Evolutionary conservation across 345 rosid genomes (phyloP).

Genomic region (Gynandropsis gynandra): DNA sequence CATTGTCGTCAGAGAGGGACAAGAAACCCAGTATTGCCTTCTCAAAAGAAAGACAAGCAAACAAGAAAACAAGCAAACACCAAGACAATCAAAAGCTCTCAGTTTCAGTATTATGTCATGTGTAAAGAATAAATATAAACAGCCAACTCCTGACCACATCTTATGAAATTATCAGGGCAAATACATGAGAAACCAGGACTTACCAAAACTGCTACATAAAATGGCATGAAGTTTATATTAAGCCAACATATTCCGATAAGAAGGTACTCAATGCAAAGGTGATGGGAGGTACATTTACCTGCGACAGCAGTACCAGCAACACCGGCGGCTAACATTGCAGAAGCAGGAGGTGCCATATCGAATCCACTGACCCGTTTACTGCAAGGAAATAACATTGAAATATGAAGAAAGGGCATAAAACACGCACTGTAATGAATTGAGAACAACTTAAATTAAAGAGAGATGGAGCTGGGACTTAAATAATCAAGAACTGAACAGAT

Average conservation of each 20-base stretch:
- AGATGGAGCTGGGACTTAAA: too few relatives aligned
- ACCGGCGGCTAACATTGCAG: constrained; percentile 60
- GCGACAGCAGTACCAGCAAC: constrained; percentile 38
- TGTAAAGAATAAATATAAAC: constrained; percentile 31
- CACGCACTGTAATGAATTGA: neutral
- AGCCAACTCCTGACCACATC: constrained; percentile 29
- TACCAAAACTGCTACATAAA: constrained; percentile 46
- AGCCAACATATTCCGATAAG: constrained; percentile 31
- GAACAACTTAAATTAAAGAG: neutral
- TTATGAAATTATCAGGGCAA: neutral
- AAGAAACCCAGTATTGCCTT: constrained; percentile 72
- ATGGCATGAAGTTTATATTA: constrained; percentile 43
- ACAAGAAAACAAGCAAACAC: constrained; percentile 61
- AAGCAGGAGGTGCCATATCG: constrained; percentile 86
- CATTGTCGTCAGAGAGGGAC: constrained; percentile 75
- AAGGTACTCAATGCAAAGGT: constrained; percentile 26
- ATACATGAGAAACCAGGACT: constrained; percentile 26
- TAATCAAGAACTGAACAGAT: too few relatives aligned
- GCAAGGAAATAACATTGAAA: constrained; percentile 30
- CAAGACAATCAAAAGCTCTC: constrained; percentile 59
- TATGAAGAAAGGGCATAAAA: neutral
- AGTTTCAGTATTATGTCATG: constrained; percentile 54
- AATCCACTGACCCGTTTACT: constrained; percentile 82
- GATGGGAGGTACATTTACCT: constrained; percentile 35
- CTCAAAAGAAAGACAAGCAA: constrained; percentile 62